These are phyloP conservation scores for Penicillium oxalicum DNA, from an alignment of 2,329 filamentous ascomycete genomes.

Conservation along the genomic window DNA sequence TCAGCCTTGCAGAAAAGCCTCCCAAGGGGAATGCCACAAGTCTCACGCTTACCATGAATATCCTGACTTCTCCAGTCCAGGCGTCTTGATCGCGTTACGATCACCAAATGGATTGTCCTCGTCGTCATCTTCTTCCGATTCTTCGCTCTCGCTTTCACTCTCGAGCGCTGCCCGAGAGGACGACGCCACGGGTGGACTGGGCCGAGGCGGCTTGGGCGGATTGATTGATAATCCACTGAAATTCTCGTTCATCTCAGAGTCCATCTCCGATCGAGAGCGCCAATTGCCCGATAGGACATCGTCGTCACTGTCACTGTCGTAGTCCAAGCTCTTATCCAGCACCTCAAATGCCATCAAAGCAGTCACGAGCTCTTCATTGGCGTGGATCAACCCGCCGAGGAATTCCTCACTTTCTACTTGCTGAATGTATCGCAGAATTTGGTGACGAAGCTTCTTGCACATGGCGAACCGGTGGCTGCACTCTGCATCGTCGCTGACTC, in stretches of 20 bases:
- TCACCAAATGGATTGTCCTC: slow-evolving; percentile 87
- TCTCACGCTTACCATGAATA: slow-evolving; percentile 30
- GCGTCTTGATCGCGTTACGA: slow-evolving; percentile 55
- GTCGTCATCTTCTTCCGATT: slow-evolving; percentile 59
- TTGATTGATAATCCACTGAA: slow-evolving; percentile 34
- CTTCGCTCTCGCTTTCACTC: slow-evolving; percentile 55
- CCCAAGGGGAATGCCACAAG: too few species aligned
- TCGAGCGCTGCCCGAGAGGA: slow-evolving; percentile 33
- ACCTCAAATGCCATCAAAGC: slow-evolving; percentile 93
- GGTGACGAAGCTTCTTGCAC: slow-evolving; percentile 78
- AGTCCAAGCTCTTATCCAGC: slow-evolving; percentile 60
- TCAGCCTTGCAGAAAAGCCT: too few species aligned
- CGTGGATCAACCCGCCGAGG: slow-evolving; percentile 82
- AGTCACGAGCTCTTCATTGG: slow-evolving; percentile 92
- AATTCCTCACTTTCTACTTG: slow-evolving; percentile 86
- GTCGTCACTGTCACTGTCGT: slow-evolving; percentile 61
- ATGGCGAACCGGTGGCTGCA: slow-evolving; percentile 73
- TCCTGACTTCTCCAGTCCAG: slow-evolving; percentile 26
- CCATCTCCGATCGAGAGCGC: slow-evolving; percentile 21
- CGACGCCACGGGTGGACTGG: slow-evolving; percentile 44
- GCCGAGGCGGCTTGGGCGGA: slow-evolving; percentile 37
- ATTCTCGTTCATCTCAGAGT: slow-evolving; percentile 24
- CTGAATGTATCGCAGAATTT: slow-evolving; percentile 87
- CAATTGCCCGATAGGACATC: slow-evolving; percentile 39
- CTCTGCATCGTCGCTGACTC: slow-evolving; percentile 75